A percentile compares a stretch with the other conserved stretches of the same genome.
Evolutionary conservation across 768 basidiomycete species (phyloP).

Genomic region (Calocybe indica): DNA sequence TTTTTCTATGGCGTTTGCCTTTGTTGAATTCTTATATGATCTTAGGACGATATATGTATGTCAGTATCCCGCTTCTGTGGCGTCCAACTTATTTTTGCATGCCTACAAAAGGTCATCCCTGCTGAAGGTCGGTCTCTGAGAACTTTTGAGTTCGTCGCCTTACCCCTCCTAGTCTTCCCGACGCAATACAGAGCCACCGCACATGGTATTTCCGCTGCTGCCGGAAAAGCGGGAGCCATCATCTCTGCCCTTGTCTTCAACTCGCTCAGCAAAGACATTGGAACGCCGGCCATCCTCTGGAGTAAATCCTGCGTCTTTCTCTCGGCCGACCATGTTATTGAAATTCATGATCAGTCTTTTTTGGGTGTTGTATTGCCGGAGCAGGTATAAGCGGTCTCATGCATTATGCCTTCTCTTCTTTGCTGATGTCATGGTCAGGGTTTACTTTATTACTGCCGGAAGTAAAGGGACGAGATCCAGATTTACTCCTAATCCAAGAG

Average conservation of each 20-base stretch:
- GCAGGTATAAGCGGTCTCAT: too few relatives aligned
- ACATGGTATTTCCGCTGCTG: slow-evolving; percentile 70
- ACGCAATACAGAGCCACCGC: slow-evolving; percentile 68
- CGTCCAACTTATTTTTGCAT: neutral
- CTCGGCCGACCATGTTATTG: neutral
- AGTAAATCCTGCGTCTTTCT: slow-evolving; percentile 36
- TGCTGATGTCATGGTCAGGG: too few relatives aligned
- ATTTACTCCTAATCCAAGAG: slow-evolving; percentile 28
- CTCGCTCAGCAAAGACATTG: slow-evolving; percentile 47
- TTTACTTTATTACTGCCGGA: slow-evolving; percentile 32
- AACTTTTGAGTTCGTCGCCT: neutral
- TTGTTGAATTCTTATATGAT: neutral
- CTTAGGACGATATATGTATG: slow-evolving; percentile 49
- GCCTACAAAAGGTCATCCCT: slow-evolving; percentile 54
- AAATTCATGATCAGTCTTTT: slow-evolving; percentile 45
- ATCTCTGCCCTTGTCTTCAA: slow-evolving; percentile 72
- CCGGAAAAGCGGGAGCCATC: slow-evolving; percentile 73
- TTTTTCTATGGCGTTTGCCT: neutral
- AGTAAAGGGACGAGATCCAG: slow-evolving; percentile 32
- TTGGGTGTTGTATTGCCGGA: slow-evolving; percentile 55
- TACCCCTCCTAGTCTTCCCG: slow-evolving; percentile 47
- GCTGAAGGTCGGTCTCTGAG: slow-evolving; percentile 38
- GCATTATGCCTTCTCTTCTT: too few relatives aligned
- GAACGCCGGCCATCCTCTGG: slow-evolving; percentile 64
- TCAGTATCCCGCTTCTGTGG: neutral